Base-by-base conservation (phyloP, 2,329 filamentous ascomycete genomes). In the Pochonia chlamydosporia region DNA sequence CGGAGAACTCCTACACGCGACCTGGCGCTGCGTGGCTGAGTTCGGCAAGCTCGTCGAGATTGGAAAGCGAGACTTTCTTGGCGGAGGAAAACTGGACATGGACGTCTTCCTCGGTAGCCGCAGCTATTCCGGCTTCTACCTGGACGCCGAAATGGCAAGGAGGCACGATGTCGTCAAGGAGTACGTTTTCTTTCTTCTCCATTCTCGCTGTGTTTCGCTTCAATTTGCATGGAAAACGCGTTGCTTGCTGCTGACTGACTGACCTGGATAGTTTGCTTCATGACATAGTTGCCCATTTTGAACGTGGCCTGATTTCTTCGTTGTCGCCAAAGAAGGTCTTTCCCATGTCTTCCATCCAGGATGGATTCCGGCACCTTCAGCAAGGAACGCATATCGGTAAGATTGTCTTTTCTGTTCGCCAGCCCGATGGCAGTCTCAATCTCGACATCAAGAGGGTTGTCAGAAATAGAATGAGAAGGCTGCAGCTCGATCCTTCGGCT, bases 61-160 rank as follows among this genome's bases (percentile, higher is more conserved):
- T 16, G 64, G 63, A 2, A 64, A 63, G 39, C 55, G 57, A 13
- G 65, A 69, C 40, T 50, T 68, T 8, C 14, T 56, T 1, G 63
- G 64, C 1, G 62, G 65, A 7, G 66, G 60, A 3, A 54, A 58
- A 3, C 61, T 78, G 2, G 63, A 67, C 3, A 73, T 79, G 73
- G 47, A 60, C 0, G 59, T 62, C 0, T 78, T 79, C 31, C 54
- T 61, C 1, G 47, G 48, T 1, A 66, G 62, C 5, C 58, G 64
- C 0, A 56, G 55, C 3, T 69, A 63, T 20, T 44, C 53, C 5
- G 58, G 57, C 33, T 45, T 71, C 3, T 66, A 69, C 30, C 28
- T 70, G 35, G n/a, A n/a, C n/a, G 6, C 36, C 11, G 21, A 16
- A 4, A 45, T 51, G 41, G 16, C 20, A 4, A 25, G 20, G 20